These are phyloP conservation scores for Tolypocladium tropicale DNA, from an alignment of 2,329 filamentous ascomycete species.

Conservation along the genomic window DNA sequence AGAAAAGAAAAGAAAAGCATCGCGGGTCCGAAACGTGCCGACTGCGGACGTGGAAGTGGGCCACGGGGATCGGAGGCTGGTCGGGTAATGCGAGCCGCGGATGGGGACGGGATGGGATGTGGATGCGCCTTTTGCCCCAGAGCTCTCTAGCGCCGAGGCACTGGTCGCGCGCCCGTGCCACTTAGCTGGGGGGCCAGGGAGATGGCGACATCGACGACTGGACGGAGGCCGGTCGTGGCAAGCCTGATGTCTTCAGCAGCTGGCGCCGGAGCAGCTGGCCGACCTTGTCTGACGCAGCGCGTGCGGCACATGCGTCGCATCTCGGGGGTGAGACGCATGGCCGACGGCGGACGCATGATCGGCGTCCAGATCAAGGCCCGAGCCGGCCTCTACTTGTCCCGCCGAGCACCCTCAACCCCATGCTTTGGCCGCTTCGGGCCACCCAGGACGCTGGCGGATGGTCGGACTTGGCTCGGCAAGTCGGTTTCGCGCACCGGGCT, in stretches of 20 bases:
- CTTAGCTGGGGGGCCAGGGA: not conserved
- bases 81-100: not conserved
- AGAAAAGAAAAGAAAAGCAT: not conserved
- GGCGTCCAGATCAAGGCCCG: not conserved
- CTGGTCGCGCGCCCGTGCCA: not conserved
- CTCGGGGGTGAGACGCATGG: not conserved
- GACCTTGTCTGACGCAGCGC: not conserved
- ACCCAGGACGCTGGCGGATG: not conserved
- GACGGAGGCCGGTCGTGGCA: too few species aligned
- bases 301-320: not conserved
- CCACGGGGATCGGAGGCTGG: not conserved
- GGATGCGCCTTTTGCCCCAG: not conserved
- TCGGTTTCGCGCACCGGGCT: not conserved
- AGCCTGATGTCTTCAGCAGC: too few species aligned
- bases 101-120: not conserved
- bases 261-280: not conserved
- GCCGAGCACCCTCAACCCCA: not conserved
- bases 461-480: slow-evolving; percentile 7
- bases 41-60: not conserved
- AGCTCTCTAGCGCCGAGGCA: not conserved
- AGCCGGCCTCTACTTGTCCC: not conserved
- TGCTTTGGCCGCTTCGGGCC: not conserved
- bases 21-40: not conserved
- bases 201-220: not conserved
- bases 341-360: not conserved